These are phyloP conservation scores for Alternaria sp. DNA, from an alignment of 2,329 filamentous ascomycete genomes.

Conservation along the genomic window DNA sequence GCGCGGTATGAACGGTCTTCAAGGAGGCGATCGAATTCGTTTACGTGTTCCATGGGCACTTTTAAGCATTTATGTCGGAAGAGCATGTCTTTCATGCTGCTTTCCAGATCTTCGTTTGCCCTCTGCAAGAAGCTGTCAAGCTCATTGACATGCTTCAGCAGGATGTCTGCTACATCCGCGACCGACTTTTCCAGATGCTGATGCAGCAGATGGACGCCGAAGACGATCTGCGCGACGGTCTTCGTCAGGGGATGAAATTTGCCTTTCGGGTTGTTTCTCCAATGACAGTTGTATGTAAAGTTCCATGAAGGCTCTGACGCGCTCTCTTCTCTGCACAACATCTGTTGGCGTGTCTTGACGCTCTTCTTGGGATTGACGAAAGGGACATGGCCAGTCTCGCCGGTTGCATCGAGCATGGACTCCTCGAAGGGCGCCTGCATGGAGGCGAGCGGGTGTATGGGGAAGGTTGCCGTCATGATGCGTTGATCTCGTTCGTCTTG, in stretches of 20 bases:
- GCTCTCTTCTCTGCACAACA: conserved; percentile 68
- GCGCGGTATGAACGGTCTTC: conserved; percentile 82
- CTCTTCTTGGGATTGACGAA: conserved; percentile 53
- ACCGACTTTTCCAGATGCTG: conserved; percentile 89
- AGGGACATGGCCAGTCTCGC: conserved; percentile 44
- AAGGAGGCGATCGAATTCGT: conserved; percentile 86
- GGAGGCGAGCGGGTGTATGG: conserved; percentile 74
- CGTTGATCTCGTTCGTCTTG: conserved; percentile 42
- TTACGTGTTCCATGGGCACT: conserved; percentile 81
- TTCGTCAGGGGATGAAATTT: conserved; percentile 89
- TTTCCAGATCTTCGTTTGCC: conserved; percentile 82
- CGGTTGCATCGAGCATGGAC: conserved; percentile 75
- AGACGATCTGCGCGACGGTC: conserved; percentile 89
- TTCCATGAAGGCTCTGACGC: conserved; percentile 72
- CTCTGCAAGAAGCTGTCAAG: conserved; percentile 90
- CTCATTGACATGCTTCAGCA: conserved; percentile 92
- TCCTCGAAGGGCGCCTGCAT: conserved; percentile 87
- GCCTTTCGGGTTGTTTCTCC: conserved; percentile 78
- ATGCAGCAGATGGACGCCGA: conserved; percentile 88
- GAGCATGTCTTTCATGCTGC: conserved; percentile 77
- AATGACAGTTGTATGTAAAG: conserved; percentile 74
- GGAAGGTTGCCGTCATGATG: conserved; percentile 52
- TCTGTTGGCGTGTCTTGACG: conserved; percentile 46
- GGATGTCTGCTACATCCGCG: conserved; percentile 83
- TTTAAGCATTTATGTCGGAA: conserved; percentile 78